Evolutionary conservation across 768 basidiomycete genomes (phyloP), one percentile per base, ranked within the genome.

Genomic region (Pisolithus albus): DNA sequence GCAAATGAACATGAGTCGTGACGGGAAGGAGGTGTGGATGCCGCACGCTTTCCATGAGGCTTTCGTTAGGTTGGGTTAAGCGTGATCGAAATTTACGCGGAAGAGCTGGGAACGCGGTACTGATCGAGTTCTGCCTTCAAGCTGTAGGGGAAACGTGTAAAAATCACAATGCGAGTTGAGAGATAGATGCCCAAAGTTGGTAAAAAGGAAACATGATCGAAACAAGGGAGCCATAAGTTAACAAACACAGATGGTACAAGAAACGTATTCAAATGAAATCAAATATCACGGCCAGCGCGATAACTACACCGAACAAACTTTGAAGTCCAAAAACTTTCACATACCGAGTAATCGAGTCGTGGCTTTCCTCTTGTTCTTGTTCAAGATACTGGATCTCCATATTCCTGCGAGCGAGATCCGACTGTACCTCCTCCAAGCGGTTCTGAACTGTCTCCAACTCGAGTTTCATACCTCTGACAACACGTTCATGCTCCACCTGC

Each of bases 341-440:
- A 71, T 86, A 91, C 88, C 84, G 80, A 61, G 82, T 82, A 51
- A 90, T 83, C 53, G 82, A 78, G 61, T 88, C 86, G 58, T 83
- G 76, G 54, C 61, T 80, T 58, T 92, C 90, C 39, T 90, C 87
- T 62, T 86, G 81, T 23, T 89, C 87, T 63, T 82, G 79, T 62
- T 88, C 88, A 51, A 88, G 75, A 66, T 83, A 87, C 57, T 81
- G 75, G 43, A 91, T 84, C 69, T 92, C 90, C 86, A 92, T 84
- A 52, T 76, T 75, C 67, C 88, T 89, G 54, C 84, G 76, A 5
- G 70, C 73, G 48, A 87, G 69, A 55, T 86, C 82, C 52, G 77
- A 72, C 59, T 82, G 74, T 42, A 84, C 70, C 47, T 82, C 81
- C 18, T 73, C 71, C 37, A 79, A 71, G 61, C 74, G 79, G 24